Evolutionary conservation across 1,284 basidiomycete species (phyloP), one percentile per base, ranked within the genome.

Genomic region (Microbotryum saponariae): DNA sequence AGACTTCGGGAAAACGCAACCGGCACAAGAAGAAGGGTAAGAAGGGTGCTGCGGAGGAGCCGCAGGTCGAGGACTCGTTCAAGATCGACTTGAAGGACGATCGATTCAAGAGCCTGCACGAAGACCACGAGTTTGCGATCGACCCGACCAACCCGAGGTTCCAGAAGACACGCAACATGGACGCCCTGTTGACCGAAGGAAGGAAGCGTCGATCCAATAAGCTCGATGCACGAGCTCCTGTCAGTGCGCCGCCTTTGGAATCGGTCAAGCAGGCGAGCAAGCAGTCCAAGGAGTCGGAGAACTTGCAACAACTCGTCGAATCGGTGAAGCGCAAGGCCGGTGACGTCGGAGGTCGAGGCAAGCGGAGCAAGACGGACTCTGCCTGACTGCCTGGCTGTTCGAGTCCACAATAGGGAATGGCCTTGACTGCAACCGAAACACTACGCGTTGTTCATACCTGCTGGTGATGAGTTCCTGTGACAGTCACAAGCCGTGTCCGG

Each of bases 81-180:
- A 77, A 80, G 54, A 85, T 98, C 70, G 81, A 99, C 73, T 84
- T 91, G 60, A 82, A 84, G 70, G 96, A 99, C 73, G 82, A 87
- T 6, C 85, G 96, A 31, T 98, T 98, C 81, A 83, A 83, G 68
- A 86, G 83, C 12, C 73, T 97, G 53, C 87, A 92, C 73, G 89
- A 97, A 68, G 89, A 98, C 73, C 85, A 91, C 71, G 82, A 85
- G 51, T 98, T 90, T 72, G 93, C 94, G 0, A 91, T 99, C 70
- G 96, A 98, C 75, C 94, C 96, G 23, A 90, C 85, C 54, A 90
- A 97, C 77, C 91, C 94, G 74, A 88, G 85, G 91, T 93, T 87
- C 79, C 89, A 87, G 75, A 90, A 88, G 78, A 91, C 91, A 2
- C 87, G 87, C 76, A 84, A 84, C 59, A 97, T 96, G 91, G 74